These are phyloP conservation scores for Coleophoma crateriformis DNA, from an alignment of 2,329 filamentous ascomycete species.

Conservation along the genomic window DNA sequence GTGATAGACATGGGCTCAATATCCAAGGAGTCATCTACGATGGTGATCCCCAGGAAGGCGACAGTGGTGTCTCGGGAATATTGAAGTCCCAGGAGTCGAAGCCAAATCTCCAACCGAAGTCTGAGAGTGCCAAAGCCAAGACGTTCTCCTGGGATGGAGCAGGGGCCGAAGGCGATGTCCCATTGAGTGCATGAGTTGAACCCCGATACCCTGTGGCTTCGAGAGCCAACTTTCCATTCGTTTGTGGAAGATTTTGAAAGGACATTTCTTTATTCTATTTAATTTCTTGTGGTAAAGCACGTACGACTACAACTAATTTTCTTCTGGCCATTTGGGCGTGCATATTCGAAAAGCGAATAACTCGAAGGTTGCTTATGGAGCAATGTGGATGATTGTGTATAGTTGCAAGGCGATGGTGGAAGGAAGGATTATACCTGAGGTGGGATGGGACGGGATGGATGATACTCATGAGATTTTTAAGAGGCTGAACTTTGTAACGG, in stretches of 20 bases:
- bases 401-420: too few species aligned
- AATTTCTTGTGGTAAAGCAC: background rate
- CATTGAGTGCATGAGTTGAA: background rate
- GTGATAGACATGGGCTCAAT: slow-evolving; percentile 24
- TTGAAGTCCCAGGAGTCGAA: slow-evolving; percentile 17
- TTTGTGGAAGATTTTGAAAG: background rate
- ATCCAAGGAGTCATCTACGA: slow-evolving; percentile 27
- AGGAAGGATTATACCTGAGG: too few species aligned
- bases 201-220: background rate
- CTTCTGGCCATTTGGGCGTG: background rate
- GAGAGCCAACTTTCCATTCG: background rate
- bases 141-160: slow-evolving; percentile 6
- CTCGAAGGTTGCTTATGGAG: background rate
- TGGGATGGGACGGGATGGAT: too few species aligned
- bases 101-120: slow-evolving; percentile 4
- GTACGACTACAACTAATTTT: slow-evolving; percentile 1
- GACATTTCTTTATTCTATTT: slow-evolving; percentile 1
- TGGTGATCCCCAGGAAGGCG: slow-evolving; percentile 21
- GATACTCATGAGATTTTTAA: too few species aligned
- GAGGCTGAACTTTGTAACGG: too few species aligned
- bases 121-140: slow-evolving; percentile 9
- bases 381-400: too few species aligned
- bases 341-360: background rate
- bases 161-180: background rate
- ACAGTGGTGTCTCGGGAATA: slow-evolving; percentile 26